Evolutionary conservation across 2,329 filamentous ascomycete genomes (phyloP).

Genomic region (Stagonosporopsis cucurbitacearum): DNA sequence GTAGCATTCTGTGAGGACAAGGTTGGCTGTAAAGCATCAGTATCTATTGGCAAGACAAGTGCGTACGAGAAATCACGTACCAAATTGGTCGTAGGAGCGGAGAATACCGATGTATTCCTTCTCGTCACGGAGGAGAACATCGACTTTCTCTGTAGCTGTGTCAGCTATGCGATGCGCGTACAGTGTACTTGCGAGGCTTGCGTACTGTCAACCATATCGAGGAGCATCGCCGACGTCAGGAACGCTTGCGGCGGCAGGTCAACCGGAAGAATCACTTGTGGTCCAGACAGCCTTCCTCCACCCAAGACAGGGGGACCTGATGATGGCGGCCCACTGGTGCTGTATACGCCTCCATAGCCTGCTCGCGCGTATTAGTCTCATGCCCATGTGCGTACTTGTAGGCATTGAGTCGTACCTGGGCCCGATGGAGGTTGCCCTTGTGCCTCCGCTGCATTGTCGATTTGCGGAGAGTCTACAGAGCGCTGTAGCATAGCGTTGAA

Average conservation of each 20-base stretch:
- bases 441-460: slow-evolving; percentile 31
- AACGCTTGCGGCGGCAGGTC: slow-evolving; percentile 91
- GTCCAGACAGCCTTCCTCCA: slow-evolving; percentile 30
- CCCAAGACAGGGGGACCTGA: slow-evolving; percentile 39
- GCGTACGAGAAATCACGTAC: slow-evolving; percentile 57
- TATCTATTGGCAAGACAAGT: background rate
- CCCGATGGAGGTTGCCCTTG: slow-evolving; percentile 32
- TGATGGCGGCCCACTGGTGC: slow-evolving; percentile 61
- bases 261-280: slow-evolving; percentile 39
- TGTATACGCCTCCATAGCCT: slow-evolving; percentile 47
- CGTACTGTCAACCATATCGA: slow-evolving; percentile 94
- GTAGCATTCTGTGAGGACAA: slow-evolving; percentile 90
- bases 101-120: slow-evolving; percentile 92
- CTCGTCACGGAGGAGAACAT: slow-evolving; percentile 89
- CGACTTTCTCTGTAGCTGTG: slow-evolving; percentile 78
- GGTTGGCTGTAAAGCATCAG: slow-evolving; percentile 70
- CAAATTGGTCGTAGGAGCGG: slow-evolving; percentile 97
- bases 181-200: slow-evolving; percentile 10
- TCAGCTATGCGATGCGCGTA: slow-evolving; percentile 19
- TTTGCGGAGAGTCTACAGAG: slow-evolving; percentile 42
- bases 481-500: slow-evolving; percentile 49
- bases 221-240: slow-evolving; percentile 91
- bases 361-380: slow-evolving; percentile 24
- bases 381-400: background rate
- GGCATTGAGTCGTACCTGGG: slow-evolving; percentile 32